These are phyloP conservation scores for Knoxia roxburghii DNA, from an alignment of 257 asterid species.

Conservation along the genomic window DNA sequence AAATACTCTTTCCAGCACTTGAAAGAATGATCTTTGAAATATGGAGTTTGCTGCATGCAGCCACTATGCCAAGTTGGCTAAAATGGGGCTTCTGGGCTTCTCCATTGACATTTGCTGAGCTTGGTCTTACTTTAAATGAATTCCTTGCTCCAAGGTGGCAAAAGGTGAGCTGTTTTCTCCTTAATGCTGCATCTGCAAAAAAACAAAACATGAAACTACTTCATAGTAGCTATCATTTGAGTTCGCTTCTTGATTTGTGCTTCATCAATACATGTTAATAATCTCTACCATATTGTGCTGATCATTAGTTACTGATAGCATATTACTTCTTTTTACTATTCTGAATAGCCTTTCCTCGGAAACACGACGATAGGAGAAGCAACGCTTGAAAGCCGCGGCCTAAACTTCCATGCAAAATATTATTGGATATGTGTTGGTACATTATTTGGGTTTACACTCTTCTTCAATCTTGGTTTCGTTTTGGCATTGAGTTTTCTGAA, in stretches of 20 bases:
- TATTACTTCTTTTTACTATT: constrained; percentile 1
- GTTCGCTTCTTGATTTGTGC: not conserved
- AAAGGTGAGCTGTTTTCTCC: constrained; percentile 27
- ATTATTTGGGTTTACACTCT: constrained; percentile 42
- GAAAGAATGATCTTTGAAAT: not conserved
- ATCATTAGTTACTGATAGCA: not conserved
- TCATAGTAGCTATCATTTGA: not conserved
- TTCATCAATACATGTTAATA: not conserved
- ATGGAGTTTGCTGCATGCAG: constrained; percentile 36
- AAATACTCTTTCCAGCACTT: not conserved
- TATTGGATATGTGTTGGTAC: constrained; percentile 60
- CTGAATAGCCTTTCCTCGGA: constrained; percentile 22
- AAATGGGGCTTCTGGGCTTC: constrained; percentile 72
- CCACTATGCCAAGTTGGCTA: constrained; percentile 67
- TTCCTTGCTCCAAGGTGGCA: constrained; percentile 70
- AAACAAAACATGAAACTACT: not conserved
- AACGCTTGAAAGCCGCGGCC: constrained; percentile 52
- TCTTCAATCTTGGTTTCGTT: constrained; percentile 50
- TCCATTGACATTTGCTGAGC: constrained; percentile 64
- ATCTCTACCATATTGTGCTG: not conserved
- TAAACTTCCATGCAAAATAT: constrained; percentile 35
- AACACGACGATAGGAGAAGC: constrained; percentile 43
- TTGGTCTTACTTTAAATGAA: constrained; percentile 60
- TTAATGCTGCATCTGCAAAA: not conserved
- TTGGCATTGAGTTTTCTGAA: constrained; percentile 40